These are phyloP conservation scores for grape (Vitis vinifera) DNA, from an alignment of 164 flowering plant species.

Conservation along the genomic window DNA sequence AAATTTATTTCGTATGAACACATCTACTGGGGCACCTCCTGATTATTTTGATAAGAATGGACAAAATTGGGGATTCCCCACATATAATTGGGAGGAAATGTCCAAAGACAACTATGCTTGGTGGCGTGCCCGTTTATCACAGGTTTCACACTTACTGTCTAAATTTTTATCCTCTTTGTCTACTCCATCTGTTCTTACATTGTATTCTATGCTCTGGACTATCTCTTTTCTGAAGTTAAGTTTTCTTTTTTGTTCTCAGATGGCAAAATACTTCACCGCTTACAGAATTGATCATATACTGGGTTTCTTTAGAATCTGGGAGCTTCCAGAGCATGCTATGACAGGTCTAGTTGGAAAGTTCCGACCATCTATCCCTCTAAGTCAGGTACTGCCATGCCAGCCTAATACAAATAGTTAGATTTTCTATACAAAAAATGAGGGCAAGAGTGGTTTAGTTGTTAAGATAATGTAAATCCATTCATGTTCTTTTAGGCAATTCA, in stretches of 20 bases:
- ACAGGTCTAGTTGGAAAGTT: conserved; percentile 93
- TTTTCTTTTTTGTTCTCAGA: conserved; percentile 38
- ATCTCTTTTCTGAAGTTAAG: background rate
- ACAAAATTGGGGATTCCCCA: conserved; percentile 97
- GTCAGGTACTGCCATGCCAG: conserved; percentile 57
- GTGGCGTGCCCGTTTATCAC: conserved; percentile 95
- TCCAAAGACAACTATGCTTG: conserved; percentile 94
- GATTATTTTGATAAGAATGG: conserved; percentile 97
- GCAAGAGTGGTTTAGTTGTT: background rate
- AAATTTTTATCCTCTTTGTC: background rate
- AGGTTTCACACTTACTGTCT: conserved; percentile 42
- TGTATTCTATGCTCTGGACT: too few species aligned
- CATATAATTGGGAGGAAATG: conserved; percentile 99
- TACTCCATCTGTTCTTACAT: too few species aligned
- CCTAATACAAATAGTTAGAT: background rate
- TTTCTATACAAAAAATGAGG: background rate
- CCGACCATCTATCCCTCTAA: conserved; percentile 90
- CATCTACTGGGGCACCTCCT: conserved; percentile 94
- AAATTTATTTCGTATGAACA: conserved; percentile 91
- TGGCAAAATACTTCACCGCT: conserved; percentile 95
- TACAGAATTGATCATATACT: conserved; percentile 95
- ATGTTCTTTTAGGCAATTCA: background rate
- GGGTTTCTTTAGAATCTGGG: conserved; percentile 99
- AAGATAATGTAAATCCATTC: background rate
- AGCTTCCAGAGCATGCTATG: conserved; percentile 91